Percentiles rank a stretch among this genome's conserved stretches.
Evolutionary conservation across 768 basidiomycete species (phyloP).

Genomic region (Serendipita sp.): DNA sequence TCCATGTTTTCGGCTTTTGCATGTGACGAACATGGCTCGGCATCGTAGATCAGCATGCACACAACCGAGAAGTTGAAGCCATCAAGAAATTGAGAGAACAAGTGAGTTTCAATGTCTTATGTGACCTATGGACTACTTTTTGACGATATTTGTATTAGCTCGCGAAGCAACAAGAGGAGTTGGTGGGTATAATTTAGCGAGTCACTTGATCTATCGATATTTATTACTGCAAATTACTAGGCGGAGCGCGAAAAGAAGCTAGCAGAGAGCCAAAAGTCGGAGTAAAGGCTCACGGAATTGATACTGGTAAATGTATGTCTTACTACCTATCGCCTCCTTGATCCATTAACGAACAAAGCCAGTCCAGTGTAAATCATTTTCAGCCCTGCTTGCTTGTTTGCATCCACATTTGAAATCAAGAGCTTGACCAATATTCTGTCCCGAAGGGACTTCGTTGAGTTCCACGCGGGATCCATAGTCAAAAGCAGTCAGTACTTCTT

Average conservation of each 20-base stretch:
- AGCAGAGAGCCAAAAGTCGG: background rate
- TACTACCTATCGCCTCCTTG: background rate
- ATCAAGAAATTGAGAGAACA: constrained; percentile 41
- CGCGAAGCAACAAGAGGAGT: background rate
- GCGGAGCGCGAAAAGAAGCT: background rate
- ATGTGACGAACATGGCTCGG: constrained; percentile 9
- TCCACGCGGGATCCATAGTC: too few relatives aligned
- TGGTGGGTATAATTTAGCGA: background rate
- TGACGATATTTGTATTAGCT: background rate
- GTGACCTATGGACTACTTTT: background rate
- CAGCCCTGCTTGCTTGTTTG: too few relatives aligned
- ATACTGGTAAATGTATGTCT: background rate
- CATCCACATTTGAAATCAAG: too few relatives aligned
- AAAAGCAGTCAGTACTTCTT: too few relatives aligned
- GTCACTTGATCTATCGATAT: too few relatives aligned
- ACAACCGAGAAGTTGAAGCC: constrained; percentile 39
- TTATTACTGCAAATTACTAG: background rate
- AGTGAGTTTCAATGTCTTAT: constrained; percentile 27
- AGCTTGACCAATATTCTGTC: too few relatives aligned
- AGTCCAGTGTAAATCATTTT: background rate
- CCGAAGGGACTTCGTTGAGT: too few relatives aligned
- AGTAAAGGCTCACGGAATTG: too few relatives aligned
- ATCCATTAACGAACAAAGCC: background rate
- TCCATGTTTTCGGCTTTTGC: background rate
- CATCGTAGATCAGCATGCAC: constrained; percentile 44